phyloP scores from a whole-genome alignment of 169 alveolate species.

The Plasmodium malariae region DNA sequence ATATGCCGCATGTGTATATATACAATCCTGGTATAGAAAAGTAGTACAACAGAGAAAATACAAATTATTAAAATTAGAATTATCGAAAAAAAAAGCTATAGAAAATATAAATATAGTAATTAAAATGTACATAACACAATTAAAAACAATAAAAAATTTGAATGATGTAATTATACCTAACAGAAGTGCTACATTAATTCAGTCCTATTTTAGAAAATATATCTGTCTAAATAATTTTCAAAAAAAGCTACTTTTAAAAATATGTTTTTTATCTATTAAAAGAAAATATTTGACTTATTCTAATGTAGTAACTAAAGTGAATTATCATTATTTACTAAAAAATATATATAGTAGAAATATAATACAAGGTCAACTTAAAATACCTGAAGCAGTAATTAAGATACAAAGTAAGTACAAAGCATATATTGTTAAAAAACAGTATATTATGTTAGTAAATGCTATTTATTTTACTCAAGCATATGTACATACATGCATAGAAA shows the following conservation, averaged over 20 bases:
- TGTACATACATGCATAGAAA: constrained; percentile 52
- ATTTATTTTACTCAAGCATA: constrained; percentile 76
- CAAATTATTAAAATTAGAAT: constrained; percentile 45
- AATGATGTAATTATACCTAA: constrained; percentile 63
- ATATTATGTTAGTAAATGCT: constrained; percentile 42
- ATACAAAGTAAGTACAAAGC: constrained; percentile 67
- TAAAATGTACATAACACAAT: constrained; percentile 49
- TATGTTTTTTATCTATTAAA: constrained; percentile 72
- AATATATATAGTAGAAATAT: constrained; percentile 56
- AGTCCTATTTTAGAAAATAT: constrained; percentile 64
- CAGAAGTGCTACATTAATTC: constrained; percentile 55
- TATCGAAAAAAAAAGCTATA: constrained; percentile 31
- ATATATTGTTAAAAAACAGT: constrained; percentile 64
- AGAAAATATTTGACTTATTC: constrained; percentile 55
- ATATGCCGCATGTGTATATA: constrained; percentile 74
- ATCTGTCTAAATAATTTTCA: constrained; percentile 34
- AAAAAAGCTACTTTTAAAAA: constrained; percentile 64
- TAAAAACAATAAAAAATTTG: constrained; percentile 39
- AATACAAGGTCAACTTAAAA: constrained; percentile 43
- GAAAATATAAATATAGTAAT: constrained; percentile 41
- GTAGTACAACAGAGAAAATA: constrained; percentile 69
- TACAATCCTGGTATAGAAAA: constrained; percentile 76
- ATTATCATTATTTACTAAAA: constrained; percentile 70
- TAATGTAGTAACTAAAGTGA: constrained; percentile 42
- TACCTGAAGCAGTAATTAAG: constrained; percentile 68